phyloP scores from a whole-genome alignment of 2,329 filamentous ascomycete species.

The Calonectria montana region DNA sequence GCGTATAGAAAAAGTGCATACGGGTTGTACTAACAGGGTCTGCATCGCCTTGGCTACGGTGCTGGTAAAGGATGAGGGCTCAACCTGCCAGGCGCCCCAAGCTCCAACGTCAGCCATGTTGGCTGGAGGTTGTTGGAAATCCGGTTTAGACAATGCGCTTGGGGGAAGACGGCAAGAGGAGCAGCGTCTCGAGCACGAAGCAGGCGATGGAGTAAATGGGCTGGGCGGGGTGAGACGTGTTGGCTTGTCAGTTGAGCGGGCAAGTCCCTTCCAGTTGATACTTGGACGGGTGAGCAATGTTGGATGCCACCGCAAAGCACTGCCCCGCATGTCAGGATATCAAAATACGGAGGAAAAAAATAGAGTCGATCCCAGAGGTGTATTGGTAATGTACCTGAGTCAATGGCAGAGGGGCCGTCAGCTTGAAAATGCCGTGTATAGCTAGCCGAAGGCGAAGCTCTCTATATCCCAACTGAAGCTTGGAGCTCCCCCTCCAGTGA shows the following conservation, averaged over 20 bases:
- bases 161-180: slow-evolving; percentile 32
- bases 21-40: slow-evolving; percentile 70
- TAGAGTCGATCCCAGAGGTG: not conserved
- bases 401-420: not conserved
- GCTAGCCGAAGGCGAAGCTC: not conserved
- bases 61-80: slow-evolving; percentile 57
- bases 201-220: not conserved
- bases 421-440: not conserved
- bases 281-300: slow-evolving; percentile 4
- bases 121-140: not conserved
- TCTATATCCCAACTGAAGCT: not conserved
- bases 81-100: slow-evolving; percentile 55
- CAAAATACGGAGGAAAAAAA: not conserved
- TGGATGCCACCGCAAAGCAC: slow-evolving; percentile 12
- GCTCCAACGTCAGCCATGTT: slow-evolving; percentile 46
- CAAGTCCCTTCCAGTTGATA: not conserved
- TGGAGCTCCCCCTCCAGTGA: slow-evolving; percentile 10
- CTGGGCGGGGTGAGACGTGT: not conserved
- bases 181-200: slow-evolving; percentile 16
- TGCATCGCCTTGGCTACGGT: slow-evolving; percentile 83
- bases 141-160: not conserved
- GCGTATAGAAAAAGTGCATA: not conserved
- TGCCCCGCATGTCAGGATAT: slow-evolving; percentile 31
- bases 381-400: not conserved
- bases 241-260: not conserved